A percentile compares a stretch with the other conserved stretches of the same genome.
Evolutionary conservation across 140 eudicot genomes (phyloP).

Genomic region (Oenanthe javanica): DNA sequence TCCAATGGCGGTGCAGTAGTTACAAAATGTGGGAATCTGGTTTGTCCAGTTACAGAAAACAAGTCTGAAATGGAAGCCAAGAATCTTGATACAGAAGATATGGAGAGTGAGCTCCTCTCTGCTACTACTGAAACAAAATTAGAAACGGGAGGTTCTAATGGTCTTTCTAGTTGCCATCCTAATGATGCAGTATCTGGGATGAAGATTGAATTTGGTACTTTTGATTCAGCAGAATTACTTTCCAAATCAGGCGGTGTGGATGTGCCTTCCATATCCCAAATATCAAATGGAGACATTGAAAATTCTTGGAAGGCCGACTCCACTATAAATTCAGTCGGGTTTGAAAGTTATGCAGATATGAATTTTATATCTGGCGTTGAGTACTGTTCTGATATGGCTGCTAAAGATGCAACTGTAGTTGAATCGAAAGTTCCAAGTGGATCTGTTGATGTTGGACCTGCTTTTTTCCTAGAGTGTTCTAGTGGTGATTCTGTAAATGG

Average conservation of each 20-base stretch:
- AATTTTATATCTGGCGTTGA: constrained; percentile 8
- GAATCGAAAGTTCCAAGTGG: neutral
- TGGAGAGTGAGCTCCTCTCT: constrained; percentile 5
- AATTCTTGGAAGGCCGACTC: neutral
- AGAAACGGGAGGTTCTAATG: constrained; percentile 22
- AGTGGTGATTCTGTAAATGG: constrained; percentile 26
- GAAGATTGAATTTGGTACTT: constrained; percentile 10
- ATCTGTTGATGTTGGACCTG: neutral
- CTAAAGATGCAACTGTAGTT: neutral
- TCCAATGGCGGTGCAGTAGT: constrained; percentile 20
- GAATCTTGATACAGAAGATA: constrained; percentile 16
- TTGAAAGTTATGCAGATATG: constrained; percentile 8
- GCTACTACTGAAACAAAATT: constrained; percentile 20
- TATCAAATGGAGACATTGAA: constrained; percentile 19
- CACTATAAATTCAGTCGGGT: neutral
- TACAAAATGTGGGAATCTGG: constrained; percentile 18
- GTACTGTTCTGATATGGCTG: constrained; percentile 2
- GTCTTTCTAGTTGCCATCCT: constrained; percentile 14
- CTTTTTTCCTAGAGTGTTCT: constrained; percentile 33
- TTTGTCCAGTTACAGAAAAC: constrained; percentile 23
- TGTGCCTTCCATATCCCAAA: neutral
- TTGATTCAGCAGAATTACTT: constrained; percentile 5
- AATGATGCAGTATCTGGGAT: constrained; percentile 2
- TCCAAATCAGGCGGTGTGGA: constrained; percentile 16
- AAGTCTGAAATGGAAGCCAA: constrained; percentile 20